These are phyloP conservation scores for Pleurotus sapidus DNA, from an alignment of 768 basidiomycete species.

Conservation along the genomic window DNA sequence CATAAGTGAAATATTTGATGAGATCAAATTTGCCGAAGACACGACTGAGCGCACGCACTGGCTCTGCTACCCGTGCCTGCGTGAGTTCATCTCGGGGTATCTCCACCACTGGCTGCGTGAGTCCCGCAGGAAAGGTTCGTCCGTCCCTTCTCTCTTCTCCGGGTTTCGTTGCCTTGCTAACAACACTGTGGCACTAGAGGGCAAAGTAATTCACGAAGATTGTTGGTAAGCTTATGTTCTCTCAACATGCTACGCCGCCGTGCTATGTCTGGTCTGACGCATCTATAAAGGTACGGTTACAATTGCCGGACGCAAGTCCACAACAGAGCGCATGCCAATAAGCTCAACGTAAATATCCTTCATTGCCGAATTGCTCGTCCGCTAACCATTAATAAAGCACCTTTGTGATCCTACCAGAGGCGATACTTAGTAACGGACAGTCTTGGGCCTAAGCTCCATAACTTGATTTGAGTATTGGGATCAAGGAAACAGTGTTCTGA, in stretches of 20 bases:
- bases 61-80: constrained; percentile 12
- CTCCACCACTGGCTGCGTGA: constrained; percentile 13
- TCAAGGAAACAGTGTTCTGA: too few relatives aligned
- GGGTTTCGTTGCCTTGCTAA: background rate
- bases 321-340: constrained; percentile 18
- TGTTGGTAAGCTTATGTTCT: constrained; percentile 24
- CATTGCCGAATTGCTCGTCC: background rate
- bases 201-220: constrained; percentile 17
- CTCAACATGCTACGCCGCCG: background rate
- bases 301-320: constrained; percentile 31
- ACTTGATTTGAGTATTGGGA: too few relatives aligned
- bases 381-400: background rate
- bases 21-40: constrained; percentile 7
- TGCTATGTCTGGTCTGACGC: background rate
- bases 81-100: constrained; percentile 7
- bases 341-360: background rate
- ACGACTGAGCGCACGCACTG: constrained; percentile 5
- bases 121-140: constrained; percentile 10
- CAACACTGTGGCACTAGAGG: constrained; percentile 10
- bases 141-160: too few relatives aligned
- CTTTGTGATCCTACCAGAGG: constrained; percentile 3
- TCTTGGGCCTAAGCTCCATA: too few relatives aligned
- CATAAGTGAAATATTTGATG: constrained; percentile 9
- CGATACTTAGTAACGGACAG: background rate
- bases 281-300: constrained; percentile 28